Percentiles rank a stretch among this genome's conserved stretches.
Conservation (phyloP, 805 yeast species). For the Ogataea glucozyma region DNA sequence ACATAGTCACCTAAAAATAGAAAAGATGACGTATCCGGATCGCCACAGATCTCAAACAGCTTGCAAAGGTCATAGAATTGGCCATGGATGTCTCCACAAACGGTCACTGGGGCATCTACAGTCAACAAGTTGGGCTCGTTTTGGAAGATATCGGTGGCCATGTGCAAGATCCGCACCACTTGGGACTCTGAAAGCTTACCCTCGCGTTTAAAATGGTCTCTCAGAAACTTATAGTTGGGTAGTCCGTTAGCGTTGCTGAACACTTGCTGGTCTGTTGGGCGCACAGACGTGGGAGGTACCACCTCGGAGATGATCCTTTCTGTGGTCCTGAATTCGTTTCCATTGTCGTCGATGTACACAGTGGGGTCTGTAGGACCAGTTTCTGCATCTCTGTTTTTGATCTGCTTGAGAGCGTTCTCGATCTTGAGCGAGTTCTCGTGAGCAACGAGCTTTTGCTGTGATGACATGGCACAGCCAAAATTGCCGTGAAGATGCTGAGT, state of each 20-base stretch:
- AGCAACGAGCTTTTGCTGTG: conserved; percentile 21
- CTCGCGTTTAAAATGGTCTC: conserved; percentile 73
- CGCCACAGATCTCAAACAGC: conserved; percentile 90
- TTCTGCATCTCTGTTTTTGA: conserved; percentile 44
- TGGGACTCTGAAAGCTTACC: conserved; percentile 78
- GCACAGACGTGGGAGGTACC: conserved; percentile 61
- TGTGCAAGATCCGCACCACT: conserved; percentile 61
- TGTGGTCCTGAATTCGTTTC: conserved; percentile 52
- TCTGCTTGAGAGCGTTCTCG: conserved; percentile 63
- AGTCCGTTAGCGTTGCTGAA: conserved; percentile 58
- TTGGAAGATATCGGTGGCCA: conserved; percentile 63
- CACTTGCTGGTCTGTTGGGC: conserved; percentile 69
- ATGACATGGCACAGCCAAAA: not conserved
- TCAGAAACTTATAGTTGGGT: conserved; percentile 73
- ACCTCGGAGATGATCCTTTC: conserved; percentile 60
- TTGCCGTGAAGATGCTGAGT: too few relatives aligned
- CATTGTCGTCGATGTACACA: conserved; percentile 55
- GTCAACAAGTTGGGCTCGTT: conserved; percentile 77
- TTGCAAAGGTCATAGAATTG: conserved; percentile 89
- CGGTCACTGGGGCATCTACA: conserved; percentile 91
- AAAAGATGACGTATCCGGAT: conserved; percentile 72
- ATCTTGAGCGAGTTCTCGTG: conserved; percentile 55
- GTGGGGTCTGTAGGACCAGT: conserved; percentile 37
- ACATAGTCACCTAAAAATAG: conserved; percentile 92
- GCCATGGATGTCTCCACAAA: conserved; percentile 98